phyloP scores from a whole-genome alignment of 768 basidiomycete genomes.

The Thelephora aurantiotincta region DNA sequence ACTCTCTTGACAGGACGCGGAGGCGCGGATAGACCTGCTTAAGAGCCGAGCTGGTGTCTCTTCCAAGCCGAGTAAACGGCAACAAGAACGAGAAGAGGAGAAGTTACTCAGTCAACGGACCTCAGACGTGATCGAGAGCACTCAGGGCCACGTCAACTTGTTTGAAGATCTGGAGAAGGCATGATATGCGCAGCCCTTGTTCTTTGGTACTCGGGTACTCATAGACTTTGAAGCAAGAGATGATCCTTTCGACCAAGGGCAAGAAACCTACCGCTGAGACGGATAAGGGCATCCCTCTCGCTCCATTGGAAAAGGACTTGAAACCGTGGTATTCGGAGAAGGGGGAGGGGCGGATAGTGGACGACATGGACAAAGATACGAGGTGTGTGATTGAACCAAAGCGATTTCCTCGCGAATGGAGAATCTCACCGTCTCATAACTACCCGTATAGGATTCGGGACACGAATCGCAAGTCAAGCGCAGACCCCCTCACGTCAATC shows the following conservation, averaged over 20 bases:
- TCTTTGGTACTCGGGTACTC: background rate
- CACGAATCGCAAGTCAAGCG: constrained; percentile 40
- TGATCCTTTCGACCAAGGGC: background rate
- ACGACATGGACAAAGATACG: constrained; percentile 13
- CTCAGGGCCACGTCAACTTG: constrained; percentile 60
- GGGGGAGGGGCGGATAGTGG: constrained; percentile 7
- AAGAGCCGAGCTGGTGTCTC: constrained; percentile 43
- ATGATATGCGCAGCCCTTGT: constrained; percentile 5
- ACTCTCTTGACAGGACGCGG: constrained; percentile 44
- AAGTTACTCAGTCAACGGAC: background rate
- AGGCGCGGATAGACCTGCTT: constrained; percentile 57
- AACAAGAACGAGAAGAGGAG: constrained; percentile 4
- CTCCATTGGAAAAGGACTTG: constrained; percentile 62
- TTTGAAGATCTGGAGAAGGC: constrained; percentile 76
- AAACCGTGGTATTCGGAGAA: constrained; percentile 59
- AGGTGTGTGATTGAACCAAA: constrained; percentile 8
- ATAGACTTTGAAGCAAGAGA: background rate
- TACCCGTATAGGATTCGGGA: constrained; percentile 38
- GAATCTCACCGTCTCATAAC: background rate
- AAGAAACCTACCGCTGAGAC: constrained; percentile 22
- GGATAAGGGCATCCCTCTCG: constrained; percentile 62
- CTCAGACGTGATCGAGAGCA: background rate
- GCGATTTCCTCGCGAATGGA: background rate
- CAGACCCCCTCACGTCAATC: constrained; percentile 67
- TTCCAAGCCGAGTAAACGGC: constrained; percentile 8